Evolutionary conservation across 2,329 filamentous ascomycete genomes (phyloP).

Genomic region (Pseudogymnoascus sp.): DNA sequence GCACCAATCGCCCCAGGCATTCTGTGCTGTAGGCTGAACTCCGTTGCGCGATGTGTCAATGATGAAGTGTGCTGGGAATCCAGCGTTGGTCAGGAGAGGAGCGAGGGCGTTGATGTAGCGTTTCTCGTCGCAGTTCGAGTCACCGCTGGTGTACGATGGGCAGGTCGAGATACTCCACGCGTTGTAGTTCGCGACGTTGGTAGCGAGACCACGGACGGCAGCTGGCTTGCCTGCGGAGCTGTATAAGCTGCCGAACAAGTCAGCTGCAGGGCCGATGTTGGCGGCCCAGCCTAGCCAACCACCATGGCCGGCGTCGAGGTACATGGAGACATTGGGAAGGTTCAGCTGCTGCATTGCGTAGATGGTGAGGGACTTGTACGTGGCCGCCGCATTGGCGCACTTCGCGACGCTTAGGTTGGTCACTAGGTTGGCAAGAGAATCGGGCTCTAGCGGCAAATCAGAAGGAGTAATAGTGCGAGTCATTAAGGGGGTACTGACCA

Average conservation of each 20-base stretch:
- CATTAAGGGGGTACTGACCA: constrained; percentile 26
- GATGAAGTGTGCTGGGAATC: constrained; percentile 47
- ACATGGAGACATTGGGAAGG: constrained; percentile 53
- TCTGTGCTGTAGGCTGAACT: constrained; percentile 47
- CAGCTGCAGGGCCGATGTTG: constrained; percentile 44
- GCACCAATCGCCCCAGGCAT: constrained; percentile 59
- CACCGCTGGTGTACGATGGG: constrained; percentile 32
- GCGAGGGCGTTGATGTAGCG: constrained; percentile 42
- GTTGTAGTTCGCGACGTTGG: constrained; percentile 53
- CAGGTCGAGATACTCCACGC: constrained; percentile 38
- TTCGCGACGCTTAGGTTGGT: constrained; percentile 48
- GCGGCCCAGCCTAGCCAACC: constrained; percentile 57
- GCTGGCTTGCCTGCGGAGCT: constrained; percentile 37
- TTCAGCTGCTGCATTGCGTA: constrained; percentile 50
- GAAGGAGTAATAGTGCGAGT: not conserved
- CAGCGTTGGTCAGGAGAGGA: constrained; percentile 37
- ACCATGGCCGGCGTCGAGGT: constrained; percentile 54
- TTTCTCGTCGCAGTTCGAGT: constrained; percentile 44
- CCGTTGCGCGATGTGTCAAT: constrained; percentile 52
- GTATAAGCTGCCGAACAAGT: constrained; percentile 39
- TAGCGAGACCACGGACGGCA: constrained; percentile 43
- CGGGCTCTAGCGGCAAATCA: constrained; percentile 38
- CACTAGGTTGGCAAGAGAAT: constrained; percentile 53
- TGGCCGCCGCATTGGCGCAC: constrained; percentile 43
- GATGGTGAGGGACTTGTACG: constrained; percentile 45